These are phyloP conservation scores for Monilinia fructicola DNA, from an alignment of 2,329 filamentous ascomycete species.

Conservation along the genomic window DNA sequence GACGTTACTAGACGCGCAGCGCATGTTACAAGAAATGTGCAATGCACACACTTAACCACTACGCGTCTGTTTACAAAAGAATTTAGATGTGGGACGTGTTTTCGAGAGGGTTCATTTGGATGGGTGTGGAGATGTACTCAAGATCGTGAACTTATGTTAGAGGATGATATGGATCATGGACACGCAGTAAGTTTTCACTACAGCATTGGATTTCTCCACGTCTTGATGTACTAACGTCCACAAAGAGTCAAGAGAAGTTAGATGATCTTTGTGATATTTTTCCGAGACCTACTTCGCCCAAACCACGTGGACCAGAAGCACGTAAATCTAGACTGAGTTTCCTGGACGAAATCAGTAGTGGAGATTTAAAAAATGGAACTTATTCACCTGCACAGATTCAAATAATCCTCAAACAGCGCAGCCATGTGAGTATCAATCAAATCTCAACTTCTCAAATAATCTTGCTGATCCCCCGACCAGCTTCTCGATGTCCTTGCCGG, in stretches of 20 bases:
- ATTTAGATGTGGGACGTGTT: constrained; percentile 59
- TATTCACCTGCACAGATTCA: constrained; percentile 52
- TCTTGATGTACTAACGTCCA: constrained; percentile 33
- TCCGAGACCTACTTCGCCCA: constrained; percentile 27
- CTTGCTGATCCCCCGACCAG: constrained; percentile 5
- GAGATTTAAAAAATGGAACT: constrained; percentile 42
- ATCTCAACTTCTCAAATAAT: neutral
- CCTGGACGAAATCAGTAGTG: constrained; percentile 45
- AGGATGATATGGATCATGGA: constrained; percentile 41
- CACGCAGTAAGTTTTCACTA: constrained; percentile 33
- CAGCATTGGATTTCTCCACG: neutral
- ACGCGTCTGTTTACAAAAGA: constrained; percentile 59
- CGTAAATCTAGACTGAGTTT: constrained; percentile 31
- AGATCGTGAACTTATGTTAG: constrained; percentile 53
- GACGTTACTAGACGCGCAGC: constrained; percentile 7
- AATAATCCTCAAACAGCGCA: constrained; percentile 51
- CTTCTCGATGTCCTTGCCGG: constrained; percentile 16
- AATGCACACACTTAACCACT: constrained; percentile 69
- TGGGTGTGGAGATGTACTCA: constrained; percentile 75
- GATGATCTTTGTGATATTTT: constrained; percentile 35
- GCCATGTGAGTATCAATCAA: constrained; percentile 45
- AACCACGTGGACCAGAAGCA: constrained; percentile 32
- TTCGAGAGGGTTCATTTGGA: constrained; percentile 55
- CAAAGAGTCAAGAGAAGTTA: constrained; percentile 29
- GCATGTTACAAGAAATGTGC: constrained; percentile 25